Base-by-base conservation (phyloP, 805 yeast species). In the Candida chauliodis region DNA sequence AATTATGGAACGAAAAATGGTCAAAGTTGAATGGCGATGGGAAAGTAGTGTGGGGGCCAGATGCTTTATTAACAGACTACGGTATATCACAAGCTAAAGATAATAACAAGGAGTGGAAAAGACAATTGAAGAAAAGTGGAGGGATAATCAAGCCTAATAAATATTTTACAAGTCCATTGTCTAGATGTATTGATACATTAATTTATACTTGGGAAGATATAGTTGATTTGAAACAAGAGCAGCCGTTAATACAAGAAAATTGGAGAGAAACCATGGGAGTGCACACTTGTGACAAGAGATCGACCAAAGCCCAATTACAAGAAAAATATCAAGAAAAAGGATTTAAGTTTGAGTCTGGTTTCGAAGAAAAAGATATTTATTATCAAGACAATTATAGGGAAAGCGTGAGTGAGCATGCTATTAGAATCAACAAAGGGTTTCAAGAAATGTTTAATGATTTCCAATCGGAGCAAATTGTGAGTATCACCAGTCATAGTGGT, bases 401-500 rank as follows among this genome's bases (percentile, higher is more conserved):
- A 47, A 50, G 64, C 18, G 58, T 63, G n/a, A 63, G 57, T 32
- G 72, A 69, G 41, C 72, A 66, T 29, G 61, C 68, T 2, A 41
- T 64, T 27, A 46, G 73, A 21, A 49, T 57, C 39, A 59, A 67
- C 47, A 48, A 54, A 28, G 53, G 57, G 13, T 58, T 67, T 38
- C 71, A 66, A 48, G 58, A 56, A 37, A 60, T 67, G 21, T 66
- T 66, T 39, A 44, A 49, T 29, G 49, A 37, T 16, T 39, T 37
- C 31, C 32, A 34, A 11, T 40, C 43, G 10, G 62, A 59, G 20
- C 52, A 54, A 4, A 53, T 55, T 26, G 52, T 66, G 35, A 66
- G 69, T 31, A 53, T 74, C n/a, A 75, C 80, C 10, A 60, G 69
- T 20, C 81, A 76, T 48, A 64, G 75, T 15, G 80, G 80, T 0